phyloP scores from a whole-genome alignment of 169 alveolate genomes.

The Babesia bigemina region DNA sequence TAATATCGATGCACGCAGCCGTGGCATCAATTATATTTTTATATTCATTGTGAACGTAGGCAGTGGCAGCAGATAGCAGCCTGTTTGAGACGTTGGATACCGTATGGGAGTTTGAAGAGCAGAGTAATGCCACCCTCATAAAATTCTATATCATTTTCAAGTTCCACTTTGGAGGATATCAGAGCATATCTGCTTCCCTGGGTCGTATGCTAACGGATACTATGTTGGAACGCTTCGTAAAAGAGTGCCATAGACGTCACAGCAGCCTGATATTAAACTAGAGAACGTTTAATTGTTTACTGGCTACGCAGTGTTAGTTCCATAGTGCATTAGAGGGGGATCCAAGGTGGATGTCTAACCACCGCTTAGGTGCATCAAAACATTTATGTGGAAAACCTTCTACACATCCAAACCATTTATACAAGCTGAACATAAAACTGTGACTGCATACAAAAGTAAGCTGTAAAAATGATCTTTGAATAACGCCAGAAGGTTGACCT shows the following conservation, averaged over 20 bases:
- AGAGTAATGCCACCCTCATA: conserved; percentile 27
- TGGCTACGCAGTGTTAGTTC: too few species aligned
- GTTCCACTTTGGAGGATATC: conserved; percentile 46
- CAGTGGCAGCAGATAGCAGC: conserved; percentile 58
- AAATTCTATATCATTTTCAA: conserved; percentile 48
- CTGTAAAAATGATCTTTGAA: too few species aligned
- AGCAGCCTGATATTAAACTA: neutral
- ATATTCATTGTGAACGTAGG: conserved; percentile 14
- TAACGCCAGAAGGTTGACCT: too few species aligned
- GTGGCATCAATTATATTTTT: neutral
- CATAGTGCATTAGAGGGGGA: too few species aligned
- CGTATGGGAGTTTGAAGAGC: conserved; percentile 37
- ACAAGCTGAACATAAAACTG: too few species aligned
- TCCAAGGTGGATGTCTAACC: too few species aligned
- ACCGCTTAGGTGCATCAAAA: too few species aligned
- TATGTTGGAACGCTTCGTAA: conserved; percentile 52
- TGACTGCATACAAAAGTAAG: too few species aligned
- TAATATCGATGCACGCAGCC: too few species aligned
- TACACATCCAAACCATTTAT: too few species aligned
- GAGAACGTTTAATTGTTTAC: neutral
- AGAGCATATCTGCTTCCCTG: conserved; percentile 38
- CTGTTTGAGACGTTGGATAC: conserved; percentile 58
- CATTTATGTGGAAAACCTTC: too few species aligned
- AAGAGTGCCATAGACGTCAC: conserved; percentile 54
- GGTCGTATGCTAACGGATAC: conserved; percentile 29